Evolutionary conservation across 306 rosid species (phyloP).

Genomic region (Rosa rugosa): DNA sequence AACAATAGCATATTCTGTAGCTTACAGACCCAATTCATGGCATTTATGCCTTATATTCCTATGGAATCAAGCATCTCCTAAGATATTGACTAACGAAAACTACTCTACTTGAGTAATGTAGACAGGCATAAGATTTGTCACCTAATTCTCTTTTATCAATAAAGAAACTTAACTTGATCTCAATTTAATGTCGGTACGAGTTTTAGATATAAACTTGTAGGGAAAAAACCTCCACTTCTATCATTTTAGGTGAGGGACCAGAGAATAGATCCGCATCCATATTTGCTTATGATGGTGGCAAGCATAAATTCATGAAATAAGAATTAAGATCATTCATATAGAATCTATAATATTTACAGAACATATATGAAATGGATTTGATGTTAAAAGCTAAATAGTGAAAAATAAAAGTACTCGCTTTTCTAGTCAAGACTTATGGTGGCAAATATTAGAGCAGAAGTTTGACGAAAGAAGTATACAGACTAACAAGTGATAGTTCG

Average conservation of each 20-base stretch:
- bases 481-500: background rate
- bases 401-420: background rate
- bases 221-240: too few relatives aligned
- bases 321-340: background rate
- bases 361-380: background rate
- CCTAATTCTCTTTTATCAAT: background rate
- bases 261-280: too few relatives aligned
- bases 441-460: background rate
- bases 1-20: conserved; percentile 19
- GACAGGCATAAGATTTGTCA: background rate
- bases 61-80: background rate
- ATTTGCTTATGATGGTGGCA: background rate
- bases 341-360: background rate
- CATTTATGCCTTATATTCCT: conserved; percentile 6
- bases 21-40: background rate
- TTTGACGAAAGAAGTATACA: background rate
- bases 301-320: background rate
- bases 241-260: too few relatives aligned
- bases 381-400: background rate
- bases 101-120: background rate
- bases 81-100: background rate
- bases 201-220: too few relatives aligned
- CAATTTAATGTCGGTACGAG: too few relatives aligned
- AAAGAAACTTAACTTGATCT: background rate
- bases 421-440: too few relatives aligned